These are phyloP conservation scores for Lecanosticta acicola DNA, from an alignment of 2,329 filamentous ascomycete genomes.

Conservation along the genomic window DNA sequence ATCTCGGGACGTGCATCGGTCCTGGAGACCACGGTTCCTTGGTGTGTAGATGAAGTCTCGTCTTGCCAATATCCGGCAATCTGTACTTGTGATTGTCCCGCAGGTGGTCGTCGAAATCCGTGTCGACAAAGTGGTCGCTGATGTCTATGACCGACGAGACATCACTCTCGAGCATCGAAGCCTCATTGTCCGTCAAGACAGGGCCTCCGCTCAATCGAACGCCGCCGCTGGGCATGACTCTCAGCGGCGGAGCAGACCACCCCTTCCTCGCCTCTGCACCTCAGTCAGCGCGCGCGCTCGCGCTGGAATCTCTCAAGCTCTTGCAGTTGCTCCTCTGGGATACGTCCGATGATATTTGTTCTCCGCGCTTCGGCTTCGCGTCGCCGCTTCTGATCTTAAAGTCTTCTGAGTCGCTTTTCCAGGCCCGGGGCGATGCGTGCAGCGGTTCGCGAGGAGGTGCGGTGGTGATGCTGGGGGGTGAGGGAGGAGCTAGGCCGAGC, in stretches of 20 bases:
- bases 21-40: constrained; percentile 29
- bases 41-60: constrained; percentile 32
- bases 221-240: constrained; percentile 25
- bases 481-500: not conserved
- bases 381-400: constrained; percentile 37
- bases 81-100: constrained; percentile 68
- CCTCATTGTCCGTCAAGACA: constrained; percentile 35
- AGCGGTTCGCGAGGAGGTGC: constrained; percentile 26
- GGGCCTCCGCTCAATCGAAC: constrained; percentile 28
- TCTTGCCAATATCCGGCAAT: constrained; percentile 65
- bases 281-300: constrained; percentile 39
- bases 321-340: constrained; percentile 64
- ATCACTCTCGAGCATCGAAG: constrained; percentile 39
- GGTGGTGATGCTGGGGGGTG: constrained; percentile 5
- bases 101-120: constrained; percentile 46
- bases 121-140: constrained; percentile 50
- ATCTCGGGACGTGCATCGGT: constrained; percentile 13
- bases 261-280: constrained; percentile 63
- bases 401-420: constrained; percentile 40
- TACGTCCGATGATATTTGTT: constrained; percentile 58
- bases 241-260: constrained; percentile 55
- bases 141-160: constrained; percentile 46
- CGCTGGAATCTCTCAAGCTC: constrained; percentile 59
- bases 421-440: constrained; percentile 37
- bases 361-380: constrained; percentile 22